Conservation (phyloP, 2,329 filamentous ascomycete genomes). For the Apiospora koreana region DNA sequence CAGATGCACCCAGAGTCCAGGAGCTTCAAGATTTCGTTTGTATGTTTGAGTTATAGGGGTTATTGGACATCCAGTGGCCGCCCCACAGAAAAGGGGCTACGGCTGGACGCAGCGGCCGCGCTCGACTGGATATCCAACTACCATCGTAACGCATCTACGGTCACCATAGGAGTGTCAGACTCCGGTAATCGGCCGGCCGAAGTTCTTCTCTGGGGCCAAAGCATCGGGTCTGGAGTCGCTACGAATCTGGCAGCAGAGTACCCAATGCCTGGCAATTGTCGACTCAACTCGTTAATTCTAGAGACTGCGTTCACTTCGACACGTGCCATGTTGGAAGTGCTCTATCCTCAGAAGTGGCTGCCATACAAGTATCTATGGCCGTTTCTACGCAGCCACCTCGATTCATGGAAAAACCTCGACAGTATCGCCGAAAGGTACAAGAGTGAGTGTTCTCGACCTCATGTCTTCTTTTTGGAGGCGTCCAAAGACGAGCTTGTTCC, state of each 20-base stretch:
- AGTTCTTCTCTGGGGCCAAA: constrained; percentile 75
- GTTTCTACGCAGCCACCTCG: constrained; percentile 67
- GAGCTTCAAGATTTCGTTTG: constrained; percentile 44
- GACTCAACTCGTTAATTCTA: constrained; percentile 57
- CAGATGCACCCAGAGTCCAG: constrained; percentile 31
- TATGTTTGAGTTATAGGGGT: constrained; percentile 66
- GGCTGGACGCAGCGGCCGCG: constrained; percentile 66
- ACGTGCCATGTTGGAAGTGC: constrained; percentile 66
- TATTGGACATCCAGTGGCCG: constrained; percentile 78
- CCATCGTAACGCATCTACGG: constrained; percentile 29
- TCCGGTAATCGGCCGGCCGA: constrained; percentile 23
- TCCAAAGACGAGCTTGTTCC: constrained; percentile 62
- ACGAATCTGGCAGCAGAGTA: constrained; percentile 56
- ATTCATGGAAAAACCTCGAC: constrained; percentile 54
- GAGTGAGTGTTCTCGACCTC: constrained; percentile 29
- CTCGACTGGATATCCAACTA: constrained; percentile 59
- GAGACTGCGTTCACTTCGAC: constrained; percentile 78
- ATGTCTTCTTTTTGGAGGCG: constrained; percentile 54
- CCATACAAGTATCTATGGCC: constrained; percentile 76
- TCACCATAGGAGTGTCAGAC: not conserved
- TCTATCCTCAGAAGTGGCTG: constrained; percentile 80
- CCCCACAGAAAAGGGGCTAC: constrained; percentile 70
- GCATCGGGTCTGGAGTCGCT: constrained; percentile 72
- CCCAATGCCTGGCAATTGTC: constrained; percentile 38
- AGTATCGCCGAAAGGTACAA: constrained; percentile 38